These are phyloP conservation scores for Penicillium sp. DNA, from an alignment of 2,329 filamentous ascomycete genomes.

Conservation along the genomic window DNA sequence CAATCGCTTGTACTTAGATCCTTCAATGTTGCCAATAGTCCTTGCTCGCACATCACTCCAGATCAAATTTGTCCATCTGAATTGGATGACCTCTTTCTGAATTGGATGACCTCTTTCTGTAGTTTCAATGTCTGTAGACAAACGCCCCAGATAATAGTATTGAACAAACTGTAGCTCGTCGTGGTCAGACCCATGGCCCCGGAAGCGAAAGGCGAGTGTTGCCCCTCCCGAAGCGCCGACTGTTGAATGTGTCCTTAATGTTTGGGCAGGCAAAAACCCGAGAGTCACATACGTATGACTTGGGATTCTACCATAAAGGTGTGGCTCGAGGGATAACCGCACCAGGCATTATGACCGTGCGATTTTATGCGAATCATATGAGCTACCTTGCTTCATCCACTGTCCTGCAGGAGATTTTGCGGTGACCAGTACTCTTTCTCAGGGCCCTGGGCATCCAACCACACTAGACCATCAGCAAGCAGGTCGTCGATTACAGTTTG, in stretches of 20 bases:
- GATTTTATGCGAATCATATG: neutral
- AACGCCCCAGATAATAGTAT: neutral
- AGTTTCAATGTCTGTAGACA: neutral
- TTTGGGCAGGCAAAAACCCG: neutral
- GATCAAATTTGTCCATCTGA: neutral
- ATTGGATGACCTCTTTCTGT: neutral
- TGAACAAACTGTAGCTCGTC: neutral
- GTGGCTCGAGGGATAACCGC: neutral
- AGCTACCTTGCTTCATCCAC: conserved; percentile 26
- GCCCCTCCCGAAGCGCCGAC: neutral
- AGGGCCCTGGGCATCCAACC: conserved; percentile 81
- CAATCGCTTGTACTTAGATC: neutral
- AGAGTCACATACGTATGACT: neutral
- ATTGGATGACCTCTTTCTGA: neutral
- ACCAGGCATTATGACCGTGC: neutral
- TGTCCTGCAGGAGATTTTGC: conserved; percentile 44
- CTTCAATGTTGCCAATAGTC: neutral
- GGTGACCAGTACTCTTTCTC: conserved; percentile 89
- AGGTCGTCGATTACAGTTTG: conserved; percentile 88
- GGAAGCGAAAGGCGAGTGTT: neutral
- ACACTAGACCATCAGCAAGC: conserved; percentile 82
- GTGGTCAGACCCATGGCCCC: neutral
- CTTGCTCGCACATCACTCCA: neutral
- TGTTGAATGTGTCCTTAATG: neutral
- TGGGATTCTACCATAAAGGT: neutral